Evolutionary conservation across 345 rosid species (phyloP), one percentile per base, ranked within the genome.

Genomic region (Bruguiera gymnorhiza): DNA sequence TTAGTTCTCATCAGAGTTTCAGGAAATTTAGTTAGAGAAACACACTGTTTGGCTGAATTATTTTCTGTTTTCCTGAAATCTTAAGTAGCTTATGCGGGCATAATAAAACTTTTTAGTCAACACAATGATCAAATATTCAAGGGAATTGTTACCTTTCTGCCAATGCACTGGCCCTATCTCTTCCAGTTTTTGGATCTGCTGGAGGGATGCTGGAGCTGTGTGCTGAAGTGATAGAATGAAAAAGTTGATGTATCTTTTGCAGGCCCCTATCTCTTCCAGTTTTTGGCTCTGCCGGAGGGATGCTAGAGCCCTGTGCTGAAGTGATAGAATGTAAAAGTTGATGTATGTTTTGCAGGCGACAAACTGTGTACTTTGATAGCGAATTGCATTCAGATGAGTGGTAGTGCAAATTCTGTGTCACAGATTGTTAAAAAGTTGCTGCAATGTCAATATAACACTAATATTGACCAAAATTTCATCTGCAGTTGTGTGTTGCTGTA

Each of bases 401-500:
- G 19, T 13, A 43, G 3, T 15, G 18, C 50, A 43, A 43, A 18
- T 43, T 43, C 5, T 13, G 50, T 13, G 16, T 43, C 50, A 43
- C 18, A 43, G 50, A 13, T 43, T 15, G 15, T 43, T 15, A 19
- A 43, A 43, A 43, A 11, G 13, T 43, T 43, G 18, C 50, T 43
- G 50, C 19, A 43, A 11, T 43, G 18, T 43, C 50, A 15, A 13
- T 43, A 43, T 39, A 43, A 13, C 50, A 43, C 50, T 43, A 13
- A 43, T 13, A 13, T 3, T 43, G 16, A 43, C 16, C 18, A 13
- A 43, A 13, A 11, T 43, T 43, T 43, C 50, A 43, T 43, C 50
- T 43, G 50, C 50, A 55, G 30, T 15, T 55, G 18, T 55, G 6
- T 55, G 59, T 13, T 55, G 60, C 18, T 11, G 88, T 96, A 80